Evolutionary conservation across 1,139 yeast genomes (phyloP).

Genomic region (Kazachstania sp.): DNA sequence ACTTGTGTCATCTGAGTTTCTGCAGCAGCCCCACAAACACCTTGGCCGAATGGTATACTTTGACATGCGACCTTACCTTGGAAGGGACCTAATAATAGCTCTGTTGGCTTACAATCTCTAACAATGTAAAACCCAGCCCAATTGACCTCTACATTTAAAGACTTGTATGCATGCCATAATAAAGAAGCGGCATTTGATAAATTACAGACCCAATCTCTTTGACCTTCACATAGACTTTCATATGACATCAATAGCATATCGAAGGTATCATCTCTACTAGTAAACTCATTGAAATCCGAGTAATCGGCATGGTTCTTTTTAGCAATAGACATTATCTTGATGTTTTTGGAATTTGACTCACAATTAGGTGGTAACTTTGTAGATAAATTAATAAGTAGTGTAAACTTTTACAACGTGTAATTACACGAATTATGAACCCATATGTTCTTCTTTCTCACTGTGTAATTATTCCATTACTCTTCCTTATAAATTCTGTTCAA

Average conservation of each 20-base stretch:
- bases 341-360: not conserved
- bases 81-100: conserved; percentile 79
- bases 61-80: conserved; percentile 98
- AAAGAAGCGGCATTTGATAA: conserved; percentile 78
- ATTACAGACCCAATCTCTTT: conserved; percentile 80
- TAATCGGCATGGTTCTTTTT: conserved; percentile 59
- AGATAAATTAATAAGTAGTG: too few relatives aligned
- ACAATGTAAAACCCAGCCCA: conserved; percentile 89
- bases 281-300: conserved; percentile 37
- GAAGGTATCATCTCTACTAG: conserved; percentile 48
- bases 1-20: conserved; percentile 48
- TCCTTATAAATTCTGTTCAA: too few relatives aligned
- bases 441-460: too few relatives aligned
- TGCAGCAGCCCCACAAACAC: conserved; percentile 91
- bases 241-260: conserved; percentile 53
- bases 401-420: not conserved
- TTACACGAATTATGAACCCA: not conserved
- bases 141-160: conserved; percentile 52
- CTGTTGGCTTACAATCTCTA: conserved; percentile 25
- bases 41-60: conserved; percentile 62
- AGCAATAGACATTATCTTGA: not conserved
- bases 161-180: conserved; percentile 78
- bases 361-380: too few relatives aligned
- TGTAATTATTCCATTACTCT: too few relatives aligned
- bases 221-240: conserved; percentile 52